Conservation (phyloP, 192 early-diverging fungal genomes). For the Radiomyces spectabilis region DNA sequence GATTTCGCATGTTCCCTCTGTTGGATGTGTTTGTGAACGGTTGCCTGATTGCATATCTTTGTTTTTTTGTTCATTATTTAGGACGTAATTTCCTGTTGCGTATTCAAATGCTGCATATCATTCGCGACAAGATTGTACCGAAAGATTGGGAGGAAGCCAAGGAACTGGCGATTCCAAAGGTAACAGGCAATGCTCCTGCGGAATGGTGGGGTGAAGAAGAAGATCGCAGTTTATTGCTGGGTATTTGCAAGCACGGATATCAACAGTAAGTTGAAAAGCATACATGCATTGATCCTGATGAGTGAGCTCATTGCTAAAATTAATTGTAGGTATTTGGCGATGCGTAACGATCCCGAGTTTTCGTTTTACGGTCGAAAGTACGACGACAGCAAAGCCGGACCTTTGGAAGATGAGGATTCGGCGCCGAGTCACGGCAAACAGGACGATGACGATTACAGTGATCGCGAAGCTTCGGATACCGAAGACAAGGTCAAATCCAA, state of each 20-base stretch:
- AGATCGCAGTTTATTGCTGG: constrained; percentile 72
- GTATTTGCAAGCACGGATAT: constrained; percentile 78
- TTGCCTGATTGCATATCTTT: background rate
- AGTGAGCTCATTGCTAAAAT: no score
- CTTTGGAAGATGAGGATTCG: constrained; percentile 25
- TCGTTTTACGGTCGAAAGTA: constrained; percentile 45
- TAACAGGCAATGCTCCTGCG: constrained; percentile 51
- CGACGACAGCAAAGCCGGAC: constrained; percentile 30
- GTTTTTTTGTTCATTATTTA: background rate
- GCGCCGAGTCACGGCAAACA: no score
- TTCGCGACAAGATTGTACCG: constrained; percentile 65
- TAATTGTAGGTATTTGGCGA: constrained; percentile 25
- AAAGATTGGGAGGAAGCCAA: constrained; percentile 51
- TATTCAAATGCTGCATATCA: constrained; percentile 67
- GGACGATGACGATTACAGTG: no score
- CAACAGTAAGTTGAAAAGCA: constrained; percentile 21
- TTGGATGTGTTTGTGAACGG: background rate
- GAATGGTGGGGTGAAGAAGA: constrained; percentile 70
- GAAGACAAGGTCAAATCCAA: background rate
- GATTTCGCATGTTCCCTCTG: background rate
- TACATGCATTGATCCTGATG: no score
- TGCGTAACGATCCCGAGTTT: constrained; percentile 47
- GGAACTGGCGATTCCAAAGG: constrained; percentile 55
- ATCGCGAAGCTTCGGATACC: background rate
- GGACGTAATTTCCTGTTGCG: constrained; percentile 59